Base-by-base conservation (phyloP, 768 basidiomycete species). In the Boletus vinaceobasis region DNA sequence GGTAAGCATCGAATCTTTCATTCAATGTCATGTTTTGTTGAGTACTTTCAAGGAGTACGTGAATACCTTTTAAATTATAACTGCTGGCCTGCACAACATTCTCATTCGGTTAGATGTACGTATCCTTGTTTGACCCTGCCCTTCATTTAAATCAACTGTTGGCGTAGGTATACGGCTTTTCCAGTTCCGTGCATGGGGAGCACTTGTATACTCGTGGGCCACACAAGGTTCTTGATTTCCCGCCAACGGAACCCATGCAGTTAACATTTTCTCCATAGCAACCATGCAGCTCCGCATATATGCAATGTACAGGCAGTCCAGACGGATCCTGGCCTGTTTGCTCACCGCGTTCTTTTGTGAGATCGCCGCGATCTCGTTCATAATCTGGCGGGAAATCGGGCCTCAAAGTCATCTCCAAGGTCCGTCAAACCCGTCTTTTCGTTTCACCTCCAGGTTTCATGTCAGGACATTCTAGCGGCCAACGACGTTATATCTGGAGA, bases 261-360 rank as follows among this genome's bases (percentile, higher is more conserved):
- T 52, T 65, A n/a, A 67, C 33, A 21, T 42, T 26, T 48, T 17
- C 19, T 14, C 19, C 14, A 32, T 43, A 71, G 69, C 59, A 10
- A 71, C 64, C 15, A 72, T 72, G 69, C 61, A 63, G 31, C 65
- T 71, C 43, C 69, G 69, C 46, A 59, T 71, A 60, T 72, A 71
- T 27, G 69, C 71, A 5, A 60, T 72, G 67, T 71, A 71, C 56
- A 55, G 52, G 47, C 66, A 56, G 5, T 63, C 69, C n/a, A 63
- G 40, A 32, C 54, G 21, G 38, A 56, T 63, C 27, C 32, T 72
- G 21, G 0, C n/a, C 23, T 14, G 66, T 8, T 49, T 72, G 32
- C 17, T 71, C 15, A 15, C 42, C 0, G 15, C 45, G 7, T 70
- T 70, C 43, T 0, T 59, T 6, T 60, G 64, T n/a, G 70, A 70